Evolutionary conservation across 176 grass and related monocot genomes (phyloP).

Genomic region (Oryza nivara): DNA sequence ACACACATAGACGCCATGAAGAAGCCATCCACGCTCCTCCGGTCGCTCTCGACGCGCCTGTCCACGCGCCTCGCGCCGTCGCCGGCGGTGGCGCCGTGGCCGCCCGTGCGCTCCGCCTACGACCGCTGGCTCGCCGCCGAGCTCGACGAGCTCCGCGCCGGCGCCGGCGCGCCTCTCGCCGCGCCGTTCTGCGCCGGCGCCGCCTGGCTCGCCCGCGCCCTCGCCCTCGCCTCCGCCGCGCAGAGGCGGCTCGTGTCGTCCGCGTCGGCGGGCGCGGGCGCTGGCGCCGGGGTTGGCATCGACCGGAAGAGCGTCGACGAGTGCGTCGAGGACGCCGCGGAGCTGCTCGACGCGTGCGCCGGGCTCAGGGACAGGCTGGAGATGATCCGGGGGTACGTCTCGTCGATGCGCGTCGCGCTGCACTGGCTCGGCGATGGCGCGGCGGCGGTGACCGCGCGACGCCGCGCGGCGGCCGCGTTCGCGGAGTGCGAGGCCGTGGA

Average conservation of each 20-base stretch:
- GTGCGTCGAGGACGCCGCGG: conserved; percentile 60
- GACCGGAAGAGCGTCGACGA: conserved; percentile 53
- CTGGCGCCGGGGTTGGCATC: background rate
- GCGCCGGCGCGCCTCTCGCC: conserved; percentile 7
- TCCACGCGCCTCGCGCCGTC: conserved; percentile 38
- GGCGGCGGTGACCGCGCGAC: background rate
- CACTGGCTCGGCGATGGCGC: conserved; percentile 50
- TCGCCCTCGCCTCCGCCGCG: conserved; percentile 47
- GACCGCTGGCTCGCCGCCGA: conserved; percentile 84
- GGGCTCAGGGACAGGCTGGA: conserved; percentile 49
- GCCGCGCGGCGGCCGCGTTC: conserved; percentile 43
- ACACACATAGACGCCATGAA: conserved; percentile 43
- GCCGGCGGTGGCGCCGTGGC: conserved; percentile 66
- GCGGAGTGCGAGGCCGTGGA: conserved; percentile 67
- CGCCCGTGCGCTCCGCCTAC: conserved; percentile 66
- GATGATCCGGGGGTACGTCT: conserved; percentile 49
- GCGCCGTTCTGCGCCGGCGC: conserved; percentile 44
- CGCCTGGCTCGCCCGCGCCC: conserved; percentile 63
- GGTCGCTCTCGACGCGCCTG: conserved; percentile 61
- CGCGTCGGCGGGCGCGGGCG: background rate
- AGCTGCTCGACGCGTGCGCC: conserved; percentile 80
- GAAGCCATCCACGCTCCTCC: conserved; percentile 71
- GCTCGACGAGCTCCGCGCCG: conserved; percentile 68
- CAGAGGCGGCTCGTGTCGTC: conserved; percentile 45
- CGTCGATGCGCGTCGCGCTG: conserved; percentile 45